Base-by-base conservation (phyloP, 129 eudicot genomes). In the Arctium minus region DNA sequence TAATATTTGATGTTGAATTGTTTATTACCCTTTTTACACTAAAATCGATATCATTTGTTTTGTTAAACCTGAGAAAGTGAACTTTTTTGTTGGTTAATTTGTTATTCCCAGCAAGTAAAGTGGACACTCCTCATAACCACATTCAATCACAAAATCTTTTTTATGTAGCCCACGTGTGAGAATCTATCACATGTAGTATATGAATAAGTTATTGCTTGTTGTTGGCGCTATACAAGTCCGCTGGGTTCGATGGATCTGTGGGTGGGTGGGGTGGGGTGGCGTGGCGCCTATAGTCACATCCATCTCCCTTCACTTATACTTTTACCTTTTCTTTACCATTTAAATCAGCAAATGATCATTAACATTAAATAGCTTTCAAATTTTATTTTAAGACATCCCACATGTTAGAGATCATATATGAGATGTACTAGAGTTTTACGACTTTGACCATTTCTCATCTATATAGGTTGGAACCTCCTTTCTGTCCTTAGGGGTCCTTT, bases 201-300 rank as follows among this genome's bases (percentile, higher is more conserved):
- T 69, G 37, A 18, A 68, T 10, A 67, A 69, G 36, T 70, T 83
- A 32, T 44, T 83, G 81, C 37, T 67, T 69, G 44, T 67, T 74
- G 12, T 17, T 65, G 62, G 67, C 30, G 56, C 40, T 22, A 22
- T 13, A 65, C 13, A 5, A 68, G 29, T 62, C 18, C 56, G 31
- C 11, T 33, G 79, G 80, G 81, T 83, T 83, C 77, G 60, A 83
- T 83, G 86, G 81, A 83, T 83, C 81, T 76, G 81, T 83, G 86
- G 81, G 81, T n/a, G 70, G 36, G 36, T 33, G 36, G 36, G 36
- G 36, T 33, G 36, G 36, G 0, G 36, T 33, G 36, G 36, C 36
- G 36, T 2, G 1, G 2, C 2, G 2, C 1, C 9, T 8, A 44
- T 2, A 44, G 8, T 44, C 50, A 44, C 50, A 44, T 44, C 50